Conservation (phyloP, 306 rosid genomes). For the Ochetophila trinervis region DNA sequence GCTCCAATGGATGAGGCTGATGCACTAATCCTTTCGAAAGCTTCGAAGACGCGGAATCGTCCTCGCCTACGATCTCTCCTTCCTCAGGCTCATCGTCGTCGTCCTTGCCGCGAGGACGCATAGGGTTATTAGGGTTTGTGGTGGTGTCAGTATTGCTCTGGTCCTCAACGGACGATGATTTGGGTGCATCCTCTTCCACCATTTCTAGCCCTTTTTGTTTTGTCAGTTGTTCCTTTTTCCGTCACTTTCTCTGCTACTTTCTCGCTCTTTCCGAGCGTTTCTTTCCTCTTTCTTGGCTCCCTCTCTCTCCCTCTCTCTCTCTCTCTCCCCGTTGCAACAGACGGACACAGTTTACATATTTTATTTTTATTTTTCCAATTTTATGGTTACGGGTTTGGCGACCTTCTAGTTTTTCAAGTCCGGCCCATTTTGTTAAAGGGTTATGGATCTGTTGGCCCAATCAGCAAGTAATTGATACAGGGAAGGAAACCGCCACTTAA, state of each 20-base stretch:
- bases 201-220: conserved; percentile 26
- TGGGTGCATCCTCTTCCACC: conserved; percentile 58
- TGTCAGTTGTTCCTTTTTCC: background rate
- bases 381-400: too few relatives aligned
- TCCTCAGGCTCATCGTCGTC: conserved; percentile 56
- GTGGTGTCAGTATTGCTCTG: conserved; percentile 16
- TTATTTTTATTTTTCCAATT: too few relatives aligned
- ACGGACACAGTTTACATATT: too few relatives aligned
- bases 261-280: background rate
- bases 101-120: conserved; percentile 28
- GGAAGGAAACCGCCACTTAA: too few relatives aligned
- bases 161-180: conserved; percentile 38
- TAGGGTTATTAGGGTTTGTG: conserved; percentile 33
- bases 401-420: too few relatives aligned
- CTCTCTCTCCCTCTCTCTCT: too few relatives aligned
- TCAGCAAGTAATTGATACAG: too few relatives aligned
- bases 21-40: conserved; percentile 27
- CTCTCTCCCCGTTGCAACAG: too few relatives aligned
- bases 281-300: too few relatives aligned
- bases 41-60: conserved; percentile 45
- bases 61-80: conserved; percentile 75
- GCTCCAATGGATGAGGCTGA: conserved; percentile 68
- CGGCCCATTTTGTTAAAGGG: too few relatives aligned
- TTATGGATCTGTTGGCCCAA: too few relatives aligned
- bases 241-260: background rate